Base-by-base conservation (phyloP, 1,284 basidiomycete genomes). In the Ustilago cynodontis region DNA sequence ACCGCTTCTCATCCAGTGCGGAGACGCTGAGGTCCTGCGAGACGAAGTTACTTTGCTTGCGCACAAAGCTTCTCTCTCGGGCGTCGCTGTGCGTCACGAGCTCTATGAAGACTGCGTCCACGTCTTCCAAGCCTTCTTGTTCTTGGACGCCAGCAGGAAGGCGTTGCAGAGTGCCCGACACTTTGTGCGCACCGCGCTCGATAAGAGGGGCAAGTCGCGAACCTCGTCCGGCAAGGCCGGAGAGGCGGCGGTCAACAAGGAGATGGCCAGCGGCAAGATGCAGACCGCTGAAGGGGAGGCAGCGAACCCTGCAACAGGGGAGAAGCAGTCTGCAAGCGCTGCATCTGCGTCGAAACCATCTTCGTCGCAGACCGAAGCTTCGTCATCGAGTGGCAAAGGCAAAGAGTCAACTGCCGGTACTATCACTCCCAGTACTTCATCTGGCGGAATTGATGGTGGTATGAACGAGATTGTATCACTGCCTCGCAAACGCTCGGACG, bases 41-140 rank as follows among this genome's bases (percentile, higher is more conserved):
- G 96, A 98, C 83, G 96, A 98, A 85, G 92, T 93, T 51, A 93
- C 93, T 6, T 88, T 98, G n/a, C 87, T 98, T 20, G 94, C 95
- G 1, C 94, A 97, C 88, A 99, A 99, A 86, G 95, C 95, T 14
- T 91, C 91, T 2, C 86, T 93, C 22, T 91, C 93, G 0, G 95
- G 95, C 8, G 94, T 98, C 28, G 88, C 92, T 55, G 93, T 98
- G 31, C 91, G 91, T 65, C 93, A 97, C 85, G 95, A 99, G 86
- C 88, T 95, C 45, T 98, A 95, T 85, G 93, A 96, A 80, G 95
- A 98, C 86, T 93, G 92, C 64, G 93, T 86, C 24, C 86, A 86
- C 63, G 85, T 86, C 31, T 86, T 86, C 69, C 85, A 86, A 50
- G 84, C 84, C 0, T 86, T 86, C 66, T 61, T 86, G 24, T 86